A percentile compares a stretch with the other conserved stretches of the same genome.
Evolutionary conservation across 164 flowering plant genomes (phyloP).

Genomic region (Dillenia suffruticosa): DNA sequence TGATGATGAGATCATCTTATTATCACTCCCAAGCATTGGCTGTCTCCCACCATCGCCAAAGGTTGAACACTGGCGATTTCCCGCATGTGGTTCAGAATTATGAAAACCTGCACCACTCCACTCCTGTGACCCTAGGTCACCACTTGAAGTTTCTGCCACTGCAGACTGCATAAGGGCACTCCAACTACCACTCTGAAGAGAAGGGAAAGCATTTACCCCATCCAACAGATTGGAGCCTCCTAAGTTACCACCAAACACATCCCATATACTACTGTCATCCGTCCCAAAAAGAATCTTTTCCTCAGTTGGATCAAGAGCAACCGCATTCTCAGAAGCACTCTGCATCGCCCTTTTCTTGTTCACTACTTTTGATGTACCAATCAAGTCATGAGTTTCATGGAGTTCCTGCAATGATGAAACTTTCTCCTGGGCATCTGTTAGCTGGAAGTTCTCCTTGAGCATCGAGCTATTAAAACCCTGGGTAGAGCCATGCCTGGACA

Average conservation of each 20-base stretch:
- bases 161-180: constrained; percentile 99
- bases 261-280: constrained; percentile 53
- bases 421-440: constrained; percentile 20
- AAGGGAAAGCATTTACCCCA: constrained; percentile 37
- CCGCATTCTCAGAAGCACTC: constrained; percentile 29
- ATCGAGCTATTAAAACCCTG: constrained; percentile 27
- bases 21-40: constrained; percentile 37
- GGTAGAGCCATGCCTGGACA: constrained; percentile 30
- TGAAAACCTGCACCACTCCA: constrained; percentile 80
- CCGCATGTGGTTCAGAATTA: constrained; percentile 46
- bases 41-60: constrained; percentile 38
- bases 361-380: constrained; percentile 30
- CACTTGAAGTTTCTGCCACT: constrained; percentile 77
- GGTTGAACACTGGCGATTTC: constrained; percentile 30
- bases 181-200: constrained; percentile 84
- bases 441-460: constrained; percentile 32
- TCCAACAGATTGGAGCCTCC: constrained; percentile 36
- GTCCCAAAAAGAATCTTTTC: constrained; percentile 56
- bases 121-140: constrained; percentile 64
- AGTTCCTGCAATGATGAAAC: constrained; percentile 22
- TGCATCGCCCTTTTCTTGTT: constrained; percentile 30
- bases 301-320: constrained; percentile 63
- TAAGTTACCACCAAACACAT: constrained; percentile 30
- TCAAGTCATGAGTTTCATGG: constrained; percentile 22
- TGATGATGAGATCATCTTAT: constrained; percentile 36